A percentile compares a stretch with the other conserved stretches of the same genome.
Conservation (phyloP, 225 moss, liverwort and hornwort genomes). For the Sphagnum contortum region DNA sequence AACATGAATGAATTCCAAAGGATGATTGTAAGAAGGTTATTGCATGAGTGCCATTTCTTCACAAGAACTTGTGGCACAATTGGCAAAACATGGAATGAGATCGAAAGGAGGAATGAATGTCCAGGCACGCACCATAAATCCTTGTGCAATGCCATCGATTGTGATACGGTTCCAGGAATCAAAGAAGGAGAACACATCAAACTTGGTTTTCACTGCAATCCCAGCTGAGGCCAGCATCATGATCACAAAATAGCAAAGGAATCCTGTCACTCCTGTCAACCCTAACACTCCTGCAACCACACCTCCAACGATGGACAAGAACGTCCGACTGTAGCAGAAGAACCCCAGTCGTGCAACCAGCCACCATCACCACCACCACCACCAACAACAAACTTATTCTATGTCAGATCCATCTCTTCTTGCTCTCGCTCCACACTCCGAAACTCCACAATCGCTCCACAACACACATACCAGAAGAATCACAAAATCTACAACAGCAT, state of each 20-base stretch:
- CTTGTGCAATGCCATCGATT: conserved; percentile 88
- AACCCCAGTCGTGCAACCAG: no score
- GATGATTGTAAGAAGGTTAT: no score
- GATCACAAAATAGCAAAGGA: conserved; percentile 74
- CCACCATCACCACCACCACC: no score
- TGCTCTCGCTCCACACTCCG: neutral
- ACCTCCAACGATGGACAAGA: conserved; percentile 90
- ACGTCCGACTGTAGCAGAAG: conserved; percentile 63
- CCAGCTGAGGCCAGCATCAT: conserved; percentile 81
- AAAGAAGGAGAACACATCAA: conserved; percentile 73
- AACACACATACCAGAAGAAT: neutral
- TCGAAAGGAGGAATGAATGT: neutral
- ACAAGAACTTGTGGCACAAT: no score
- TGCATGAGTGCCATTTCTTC: no score
- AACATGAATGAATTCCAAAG: no score
- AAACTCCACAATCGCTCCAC: neutral
- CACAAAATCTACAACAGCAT: no score
- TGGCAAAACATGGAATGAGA: neutral
- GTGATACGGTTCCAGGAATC: conserved; percentile 95
- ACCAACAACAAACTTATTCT: no score
- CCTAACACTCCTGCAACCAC: conserved; percentile 87
- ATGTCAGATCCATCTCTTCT: neutral
- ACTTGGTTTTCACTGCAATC: conserved; percentile 78
- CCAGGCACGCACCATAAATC: conserved; percentile 65
- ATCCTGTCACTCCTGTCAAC: conserved; percentile 69